Conservation (phyloP, 306 rosid species). For the Cicer chorassanicum region DNA sequence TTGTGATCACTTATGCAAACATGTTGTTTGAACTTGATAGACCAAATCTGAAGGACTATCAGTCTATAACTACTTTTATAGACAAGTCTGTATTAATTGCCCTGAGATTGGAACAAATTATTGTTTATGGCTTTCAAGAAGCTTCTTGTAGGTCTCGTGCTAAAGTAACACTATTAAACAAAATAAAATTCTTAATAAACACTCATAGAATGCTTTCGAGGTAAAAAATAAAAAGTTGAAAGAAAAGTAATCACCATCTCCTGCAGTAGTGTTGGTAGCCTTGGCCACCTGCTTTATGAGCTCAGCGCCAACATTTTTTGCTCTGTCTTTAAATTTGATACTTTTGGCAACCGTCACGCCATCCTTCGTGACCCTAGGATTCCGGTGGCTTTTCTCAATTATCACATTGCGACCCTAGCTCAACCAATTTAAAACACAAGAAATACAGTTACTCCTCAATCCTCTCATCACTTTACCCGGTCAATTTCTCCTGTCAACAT, state of each 20-base stretch:
- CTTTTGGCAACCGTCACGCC: constrained; percentile 96
- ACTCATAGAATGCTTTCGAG: neutral
- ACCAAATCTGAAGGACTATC: neutral
- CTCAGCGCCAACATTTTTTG: constrained; percentile 82
- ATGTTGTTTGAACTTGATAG: neutral
- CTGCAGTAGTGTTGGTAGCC: constrained; percentile 88
- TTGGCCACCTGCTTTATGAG: constrained; percentile 93
- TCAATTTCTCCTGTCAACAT: neutral
- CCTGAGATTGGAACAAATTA: constrained; percentile 10
- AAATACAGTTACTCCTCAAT: neutral
- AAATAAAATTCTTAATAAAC: constrained; percentile 1
- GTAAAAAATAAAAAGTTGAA: neutral
- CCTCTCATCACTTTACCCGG: neutral
- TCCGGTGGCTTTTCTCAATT: constrained; percentile 63
- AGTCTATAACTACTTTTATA: neutral
- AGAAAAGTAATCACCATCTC: constrained; percentile 70
- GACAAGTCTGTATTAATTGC: neutral
- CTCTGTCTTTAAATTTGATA: constrained; percentile 69
- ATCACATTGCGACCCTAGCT: constrained; percentile 90
- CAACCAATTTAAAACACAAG: constrained; percentile 41
- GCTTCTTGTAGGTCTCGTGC: neutral
- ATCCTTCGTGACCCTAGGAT: constrained; percentile 84
- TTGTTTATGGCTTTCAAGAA: neutral
- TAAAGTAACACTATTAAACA: constrained; percentile 9
- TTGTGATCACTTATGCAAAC: constrained; percentile 18